phyloP scores from a whole-genome alignment of 176 grass and related monocot genomes.

The Neostapfia colusana region DNA sequence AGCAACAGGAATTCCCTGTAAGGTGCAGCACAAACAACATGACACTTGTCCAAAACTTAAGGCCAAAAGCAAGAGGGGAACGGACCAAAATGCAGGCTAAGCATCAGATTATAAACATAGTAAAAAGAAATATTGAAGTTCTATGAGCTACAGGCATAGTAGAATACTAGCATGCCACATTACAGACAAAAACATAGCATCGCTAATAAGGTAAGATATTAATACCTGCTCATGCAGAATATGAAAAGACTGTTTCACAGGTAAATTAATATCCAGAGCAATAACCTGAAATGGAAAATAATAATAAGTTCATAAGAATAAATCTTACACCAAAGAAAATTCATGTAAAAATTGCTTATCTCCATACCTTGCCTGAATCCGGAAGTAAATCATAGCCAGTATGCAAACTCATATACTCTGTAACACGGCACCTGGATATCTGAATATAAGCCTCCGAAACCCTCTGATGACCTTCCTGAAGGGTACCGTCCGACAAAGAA shows the following conservation, averaged over 20 bases:
- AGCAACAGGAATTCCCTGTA: slow-evolving; percentile 94
- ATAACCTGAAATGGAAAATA: slow-evolving; percentile 63
- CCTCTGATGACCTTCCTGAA: slow-evolving; percentile 51
- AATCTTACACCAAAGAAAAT: slow-evolving; percentile 20
- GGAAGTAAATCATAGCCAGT: slow-evolving; percentile 88
- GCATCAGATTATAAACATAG: not conserved
- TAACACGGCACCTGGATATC: slow-evolving; percentile 60
- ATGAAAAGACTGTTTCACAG: slow-evolving; percentile 98
- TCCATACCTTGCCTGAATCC: slow-evolving; percentile 87
- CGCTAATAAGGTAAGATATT: not conserved
- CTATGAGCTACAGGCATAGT: not conserved
- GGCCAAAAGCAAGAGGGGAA: not conserved
- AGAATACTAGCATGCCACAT: not conserved
- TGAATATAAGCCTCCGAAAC: slow-evolving; percentile 74
- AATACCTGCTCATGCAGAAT: slow-evolving; percentile 98
- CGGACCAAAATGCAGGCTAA: slow-evolving; percentile 6
- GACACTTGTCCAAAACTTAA: not conserved
- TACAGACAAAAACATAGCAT: not conserved
- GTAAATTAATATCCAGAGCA: slow-evolving; percentile 94
- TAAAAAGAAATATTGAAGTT: not conserved
- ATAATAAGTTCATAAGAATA: slow-evolving; percentile 13
- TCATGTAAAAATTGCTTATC: not conserved
- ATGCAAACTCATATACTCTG: slow-evolving; percentile 70
- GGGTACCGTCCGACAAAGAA: slow-evolving; percentile 30
- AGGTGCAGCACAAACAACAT: slow-evolving; percentile 5